A percentile compares a stretch with the other conserved stretches of the same genome.
These are phyloP conservation scores for Aspergillus calidoustus DNA, from an alignment of 2,329 filamentous ascomycete species.

Conservation along the genomic window DNA sequence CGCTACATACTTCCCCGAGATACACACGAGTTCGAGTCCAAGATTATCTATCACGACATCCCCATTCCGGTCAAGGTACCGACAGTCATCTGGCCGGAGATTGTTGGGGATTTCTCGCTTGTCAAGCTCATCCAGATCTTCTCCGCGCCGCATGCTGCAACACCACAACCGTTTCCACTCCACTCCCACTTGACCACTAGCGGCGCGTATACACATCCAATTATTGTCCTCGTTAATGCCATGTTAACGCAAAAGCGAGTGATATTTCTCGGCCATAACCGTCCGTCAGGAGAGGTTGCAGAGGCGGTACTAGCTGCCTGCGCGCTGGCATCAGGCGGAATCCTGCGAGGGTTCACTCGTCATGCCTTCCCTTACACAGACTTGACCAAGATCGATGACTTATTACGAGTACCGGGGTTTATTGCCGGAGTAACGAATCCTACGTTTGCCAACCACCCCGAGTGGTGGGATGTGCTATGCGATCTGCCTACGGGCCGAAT, in stretches of 20 bases:
- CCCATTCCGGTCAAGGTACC: conserved; percentile 97
- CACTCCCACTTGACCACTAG: conserved; percentile 94
- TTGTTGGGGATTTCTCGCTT: conserved; percentile 94
- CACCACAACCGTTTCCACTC: conserved; percentile 79
- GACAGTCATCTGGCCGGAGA: conserved; percentile 90
- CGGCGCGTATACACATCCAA: conserved; percentile 86
- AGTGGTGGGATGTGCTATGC: conserved; percentile 98
- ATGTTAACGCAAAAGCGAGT: conserved; percentile 95
- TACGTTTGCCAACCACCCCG: conserved; percentile 89
- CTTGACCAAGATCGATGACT: conserved; percentile 94
- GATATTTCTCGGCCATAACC: conserved; percentile 93
- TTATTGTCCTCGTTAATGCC: conserved; percentile 92
- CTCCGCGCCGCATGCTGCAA: conserved; percentile 77
- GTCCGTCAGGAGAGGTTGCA: conserved; percentile 92
- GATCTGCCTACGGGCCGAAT: conserved; percentile 90
- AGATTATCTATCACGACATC: conserved; percentile 93
- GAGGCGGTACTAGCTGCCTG: conserved; percentile 98
- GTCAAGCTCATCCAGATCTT: conserved; percentile 98
- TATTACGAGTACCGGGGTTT: conserved; percentile 94
- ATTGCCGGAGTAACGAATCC: conserved; percentile 98
- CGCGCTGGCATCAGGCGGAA: conserved; percentile 85
- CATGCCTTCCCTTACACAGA: conserved; percentile 98
- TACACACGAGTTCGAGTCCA: conserved; percentile 96
- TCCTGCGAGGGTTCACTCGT: conserved; percentile 91
- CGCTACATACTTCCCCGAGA: conserved; percentile 83